Conservation (phyloP, 2,329 filamentous ascomycete species). For the Penicillium sp. region DNA sequence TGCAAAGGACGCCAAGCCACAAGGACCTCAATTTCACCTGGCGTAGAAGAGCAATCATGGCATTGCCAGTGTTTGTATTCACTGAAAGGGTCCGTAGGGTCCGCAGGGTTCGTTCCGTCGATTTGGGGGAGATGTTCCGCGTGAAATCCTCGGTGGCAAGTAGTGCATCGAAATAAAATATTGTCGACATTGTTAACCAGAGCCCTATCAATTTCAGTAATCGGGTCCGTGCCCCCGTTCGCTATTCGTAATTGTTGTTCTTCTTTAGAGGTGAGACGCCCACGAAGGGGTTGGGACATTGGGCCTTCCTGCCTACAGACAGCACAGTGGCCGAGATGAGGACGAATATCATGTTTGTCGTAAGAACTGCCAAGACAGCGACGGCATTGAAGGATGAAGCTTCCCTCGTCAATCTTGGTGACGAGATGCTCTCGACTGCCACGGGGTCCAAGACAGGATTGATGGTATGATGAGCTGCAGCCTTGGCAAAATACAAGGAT, state of each 20-base stretch:
- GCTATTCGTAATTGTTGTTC: slow-evolving; percentile 81
- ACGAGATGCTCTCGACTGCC: slow-evolving; percentile 78
- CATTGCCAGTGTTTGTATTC: slow-evolving; percentile 83
- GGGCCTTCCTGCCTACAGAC: slow-evolving; percentile 65
- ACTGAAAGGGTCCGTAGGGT: slow-evolving; percentile 50
- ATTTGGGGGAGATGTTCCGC: slow-evolving; percentile 72
- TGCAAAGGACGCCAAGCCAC: slow-evolving; percentile 83
- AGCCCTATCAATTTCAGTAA: slow-evolving; percentile 61
- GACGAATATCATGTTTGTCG: slow-evolving; percentile 69
- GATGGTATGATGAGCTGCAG: slow-evolving; percentile 82
- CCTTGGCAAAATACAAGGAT: slow-evolving; percentile 85
- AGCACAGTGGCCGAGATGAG: slow-evolving; percentile 71
- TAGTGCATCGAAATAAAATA: slow-evolving; percentile 78
- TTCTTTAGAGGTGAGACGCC: slow-evolving; percentile 70
- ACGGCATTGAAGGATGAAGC: slow-evolving; percentile 87
- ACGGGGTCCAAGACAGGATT: slow-evolving; percentile 74
- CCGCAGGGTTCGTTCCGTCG: slow-evolving; percentile 9
- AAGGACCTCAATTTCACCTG: slow-evolving; percentile 70
- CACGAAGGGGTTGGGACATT: slow-evolving; percentile 74
- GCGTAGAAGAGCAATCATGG: slow-evolving; percentile 68
- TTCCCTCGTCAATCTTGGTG: slow-evolving; percentile 74
- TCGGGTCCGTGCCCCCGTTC: slow-evolving; percentile 76
- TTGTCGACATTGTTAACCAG: slow-evolving; percentile 74
- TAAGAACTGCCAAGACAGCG: slow-evolving; percentile 71
- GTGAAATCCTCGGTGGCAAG: slow-evolving; percentile 79